A percentile compares a stretch with the other conserved stretches of the same genome.
Conservation (phyloP, 2,329 filamentous ascomycete species). For the Zymoseptoria ardabiliae region DNA sequence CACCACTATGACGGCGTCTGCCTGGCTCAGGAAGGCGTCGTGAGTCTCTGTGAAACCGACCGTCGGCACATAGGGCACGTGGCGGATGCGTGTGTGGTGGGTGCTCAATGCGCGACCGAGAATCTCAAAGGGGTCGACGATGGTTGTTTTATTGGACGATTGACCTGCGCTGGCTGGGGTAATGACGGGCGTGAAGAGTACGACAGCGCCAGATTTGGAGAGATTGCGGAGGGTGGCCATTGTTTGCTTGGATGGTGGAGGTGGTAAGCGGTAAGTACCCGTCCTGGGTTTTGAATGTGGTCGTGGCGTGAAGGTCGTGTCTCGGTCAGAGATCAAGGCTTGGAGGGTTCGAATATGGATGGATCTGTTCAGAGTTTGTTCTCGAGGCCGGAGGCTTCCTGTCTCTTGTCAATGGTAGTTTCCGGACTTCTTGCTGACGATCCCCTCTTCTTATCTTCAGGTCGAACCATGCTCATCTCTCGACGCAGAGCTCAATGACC, state of each 20-base stretch:
- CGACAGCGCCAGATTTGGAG: slow-evolving; percentile 33
- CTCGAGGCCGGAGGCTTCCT: background rate
- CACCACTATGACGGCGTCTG: slow-evolving; percentile 55
- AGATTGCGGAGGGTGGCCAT: slow-evolving; percentile 27
- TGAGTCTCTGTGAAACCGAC: slow-evolving; percentile 59
- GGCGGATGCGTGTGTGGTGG: slow-evolving; percentile 56
- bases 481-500: background rate
- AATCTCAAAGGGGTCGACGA: slow-evolving; percentile 64
- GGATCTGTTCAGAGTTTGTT: background rate
- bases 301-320: background rate
- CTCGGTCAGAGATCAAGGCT: background rate
- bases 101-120: slow-evolving; percentile 57
- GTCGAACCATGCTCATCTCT: background rate
- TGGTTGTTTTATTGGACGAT: slow-evolving; percentile 38
- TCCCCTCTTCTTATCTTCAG: background rate
- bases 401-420: background rate
- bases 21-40: slow-evolving; percentile 53
- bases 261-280: slow-evolving; percentile 1
- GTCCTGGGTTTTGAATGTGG: background rate
- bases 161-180: slow-evolving; percentile 19
- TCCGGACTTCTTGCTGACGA: background rate
- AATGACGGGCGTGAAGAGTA: slow-evolving; percentile 40
- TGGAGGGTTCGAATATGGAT: background rate
- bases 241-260: slow-evolving; percentile 4
- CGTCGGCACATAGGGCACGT: slow-evolving; percentile 62